phyloP scores from a whole-genome alignment of 192 early-diverging fungal species.

The Pecoramyces ruminantium region DNA sequence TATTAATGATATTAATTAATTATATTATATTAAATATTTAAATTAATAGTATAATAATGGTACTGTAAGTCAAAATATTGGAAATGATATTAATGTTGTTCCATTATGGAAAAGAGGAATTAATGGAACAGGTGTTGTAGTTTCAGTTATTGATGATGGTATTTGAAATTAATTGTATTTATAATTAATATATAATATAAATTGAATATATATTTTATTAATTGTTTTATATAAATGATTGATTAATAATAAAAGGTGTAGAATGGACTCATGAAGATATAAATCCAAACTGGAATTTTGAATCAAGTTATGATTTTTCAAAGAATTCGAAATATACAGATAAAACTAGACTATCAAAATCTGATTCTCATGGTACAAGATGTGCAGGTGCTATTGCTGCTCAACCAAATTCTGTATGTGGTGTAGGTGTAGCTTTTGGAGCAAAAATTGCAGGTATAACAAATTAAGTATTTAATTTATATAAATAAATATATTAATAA shows the following conservation, averaged over 20 bases:
- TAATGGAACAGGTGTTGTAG: constrained; percentile 70
- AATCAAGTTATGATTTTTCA: neutral
- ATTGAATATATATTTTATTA: too few species aligned
- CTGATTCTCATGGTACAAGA: constrained; percentile 89
- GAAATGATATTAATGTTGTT: constrained; percentile 85
- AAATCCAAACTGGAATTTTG: neutral
- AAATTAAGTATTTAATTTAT: too few species aligned
- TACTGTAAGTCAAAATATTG: constrained; percentile 3
- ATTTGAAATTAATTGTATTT: constrained; percentile 75
- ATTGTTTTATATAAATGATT: neutral
- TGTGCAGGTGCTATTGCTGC: constrained; percentile 97
- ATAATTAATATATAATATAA: too few species aligned
- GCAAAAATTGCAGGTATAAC: constrained; percentile 72
- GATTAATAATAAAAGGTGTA: too few species aligned
- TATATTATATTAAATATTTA: too few species aligned
- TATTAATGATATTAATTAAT: too few species aligned
- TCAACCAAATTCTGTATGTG: constrained; percentile 72
- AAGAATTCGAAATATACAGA: constrained; percentile 26
- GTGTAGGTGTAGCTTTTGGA: constrained; percentile 83
- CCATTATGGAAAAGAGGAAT: constrained; percentile 70
- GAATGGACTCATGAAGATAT: neutral
- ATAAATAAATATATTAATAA: too few species aligned
- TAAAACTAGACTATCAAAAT: constrained; percentile 42
- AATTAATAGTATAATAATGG: neutral
- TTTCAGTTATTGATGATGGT: constrained; percentile 91